phyloP scores from a whole-genome alignment of 768 basidiomycete genomes.

The Phlebiopsis flavidoalba region DNA sequence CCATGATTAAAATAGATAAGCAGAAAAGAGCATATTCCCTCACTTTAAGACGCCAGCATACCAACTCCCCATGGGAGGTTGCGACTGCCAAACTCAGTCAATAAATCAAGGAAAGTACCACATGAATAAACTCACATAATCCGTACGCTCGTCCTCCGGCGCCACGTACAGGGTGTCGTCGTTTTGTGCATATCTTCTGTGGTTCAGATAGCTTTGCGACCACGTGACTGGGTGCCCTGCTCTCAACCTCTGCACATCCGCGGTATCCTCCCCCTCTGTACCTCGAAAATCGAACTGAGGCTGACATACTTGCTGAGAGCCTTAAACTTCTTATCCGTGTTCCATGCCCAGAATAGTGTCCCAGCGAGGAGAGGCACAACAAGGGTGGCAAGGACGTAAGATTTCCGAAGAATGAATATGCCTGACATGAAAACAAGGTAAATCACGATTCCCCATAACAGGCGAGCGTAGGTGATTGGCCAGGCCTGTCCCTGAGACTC shows the following conservation, averaged over 20 bases:
- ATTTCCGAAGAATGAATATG: slow-evolving; percentile 73
- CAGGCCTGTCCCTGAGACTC: slow-evolving; percentile 97
- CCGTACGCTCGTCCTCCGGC: slow-evolving; percentile 87
- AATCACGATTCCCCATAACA: slow-evolving; percentile 89
- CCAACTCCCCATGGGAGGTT: slow-evolving; percentile 96
- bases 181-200: slow-evolving; percentile 85
- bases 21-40: slow-evolving; percentile 13
- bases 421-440: slow-evolving; percentile 98
- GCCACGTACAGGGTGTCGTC: slow-evolving; percentile 95
- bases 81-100: slow-evolving; percentile 50
- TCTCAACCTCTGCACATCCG: slow-evolving; percentile 67
- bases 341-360: slow-evolving; percentile 80
- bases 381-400: slow-evolving; percentile 52
- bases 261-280: slow-evolving; percentile 86
- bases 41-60: slow-evolving; percentile 91
- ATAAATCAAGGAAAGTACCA: background rate
- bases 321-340: slow-evolving; percentile 58
- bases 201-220: slow-evolving; percentile 87
- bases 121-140: slow-evolving; percentile 53
- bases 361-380: slow-evolving; percentile 72
- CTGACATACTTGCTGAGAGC: slow-evolving; percentile 81
- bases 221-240: slow-evolving; percentile 84
- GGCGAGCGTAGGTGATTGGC: slow-evolving; percentile 90
- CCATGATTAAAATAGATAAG: slow-evolving; percentile 5
- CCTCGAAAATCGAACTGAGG: slow-evolving; percentile 82